phyloP scores from a whole-genome alignment of 495 filamentous ascomycete species.

The Xylaria flabelliformis region DNA sequence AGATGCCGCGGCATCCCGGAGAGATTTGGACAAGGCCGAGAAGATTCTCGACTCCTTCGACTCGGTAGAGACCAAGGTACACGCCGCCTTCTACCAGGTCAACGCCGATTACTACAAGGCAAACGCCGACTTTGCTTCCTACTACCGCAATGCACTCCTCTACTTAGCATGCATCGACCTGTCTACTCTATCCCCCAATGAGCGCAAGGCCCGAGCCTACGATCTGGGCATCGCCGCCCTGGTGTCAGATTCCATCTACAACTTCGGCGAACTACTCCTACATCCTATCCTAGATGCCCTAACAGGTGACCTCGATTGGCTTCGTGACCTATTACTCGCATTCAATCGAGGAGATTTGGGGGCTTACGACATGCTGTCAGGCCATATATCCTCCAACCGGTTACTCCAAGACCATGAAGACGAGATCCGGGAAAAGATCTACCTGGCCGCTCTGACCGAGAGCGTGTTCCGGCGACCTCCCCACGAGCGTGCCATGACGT shows the following conservation, averaged over 20 bases:
- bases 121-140: constrained; percentile 89
- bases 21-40: constrained; percentile 87
- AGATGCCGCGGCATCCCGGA: constrained; percentile 77
- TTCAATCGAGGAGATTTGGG: constrained; percentile 95
- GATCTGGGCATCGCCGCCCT: constrained; percentile 92
- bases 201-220: constrained; percentile 83
- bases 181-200: constrained; percentile 68
- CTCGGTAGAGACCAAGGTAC: constrained; percentile 93
- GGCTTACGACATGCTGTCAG: constrained; percentile 80
- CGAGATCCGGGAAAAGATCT: constrained; percentile 97
- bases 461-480: constrained; percentile 95
- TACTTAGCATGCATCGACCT: constrained; percentile 97
- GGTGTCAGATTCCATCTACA: constrained; percentile 94
- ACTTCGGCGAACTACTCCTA: constrained; percentile 97
- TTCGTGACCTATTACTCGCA: constrained; percentile 91
- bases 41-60: constrained; percentile 89
- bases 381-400: constrained; percentile 75
- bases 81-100: constrained; percentile 94
- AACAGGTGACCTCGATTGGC: constrained; percentile 70
- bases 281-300: constrained; percentile 94
- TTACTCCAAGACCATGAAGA: constrained; percentile 78
- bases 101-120: constrained; percentile 95
- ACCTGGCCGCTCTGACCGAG: constrained; percentile 92
- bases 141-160: constrained; percentile 96
- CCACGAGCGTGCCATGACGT: constrained; percentile 92